Conservation (phyloP, 208 protist genomes). For the Novymonas esmeraldas region DNA sequence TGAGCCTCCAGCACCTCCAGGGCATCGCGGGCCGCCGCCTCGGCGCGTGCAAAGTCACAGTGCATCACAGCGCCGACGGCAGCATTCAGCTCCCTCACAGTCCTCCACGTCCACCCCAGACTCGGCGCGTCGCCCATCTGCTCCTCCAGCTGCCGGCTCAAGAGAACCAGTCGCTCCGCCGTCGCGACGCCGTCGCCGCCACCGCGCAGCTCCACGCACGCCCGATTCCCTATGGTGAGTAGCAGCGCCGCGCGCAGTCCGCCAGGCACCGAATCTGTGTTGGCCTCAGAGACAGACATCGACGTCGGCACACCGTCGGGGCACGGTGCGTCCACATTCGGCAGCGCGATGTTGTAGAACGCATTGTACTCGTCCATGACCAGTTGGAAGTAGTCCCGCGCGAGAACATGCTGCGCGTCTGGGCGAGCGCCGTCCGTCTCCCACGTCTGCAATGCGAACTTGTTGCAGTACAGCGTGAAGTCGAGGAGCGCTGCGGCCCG, state of each 20-base stretch:
- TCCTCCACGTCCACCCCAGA: constrained; percentile 17
- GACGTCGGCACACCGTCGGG: not conserved
- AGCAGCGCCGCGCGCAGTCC: constrained; percentile 38
- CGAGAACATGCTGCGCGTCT: constrained; percentile 3
- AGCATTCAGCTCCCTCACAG: constrained; percentile 15
- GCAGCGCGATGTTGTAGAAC: constrained; percentile 9
- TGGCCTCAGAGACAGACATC: not conserved
- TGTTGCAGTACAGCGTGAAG: constrained; percentile 33
- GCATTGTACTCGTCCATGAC: constrained; percentile 23
- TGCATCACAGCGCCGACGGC: constrained; percentile 24
- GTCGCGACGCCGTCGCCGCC: constrained; percentile 4
- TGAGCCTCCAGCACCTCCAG: constrained; percentile 8
- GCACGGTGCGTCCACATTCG: not conserved
- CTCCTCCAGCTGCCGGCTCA: constrained; percentile 14
- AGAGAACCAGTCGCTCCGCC: constrained; percentile 9
- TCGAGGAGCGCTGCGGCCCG: constrained; percentile 25
- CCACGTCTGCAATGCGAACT: constrained; percentile 18
- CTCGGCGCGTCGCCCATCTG: not conserved
- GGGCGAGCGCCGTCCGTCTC: not conserved
- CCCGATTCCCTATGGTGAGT: constrained; percentile 66
- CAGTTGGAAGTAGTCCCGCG: constrained; percentile 29
- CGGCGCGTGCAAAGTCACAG: constrained; percentile 25
- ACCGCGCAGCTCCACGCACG: constrained; percentile 42
- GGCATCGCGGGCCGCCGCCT: constrained; percentile 14
- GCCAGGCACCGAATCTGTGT: constrained; percentile 20